Evolutionary conservation across 306 rosid species (phyloP), one percentile per base, ranked within the genome.

Genomic region (Castanea crenata): DNA sequence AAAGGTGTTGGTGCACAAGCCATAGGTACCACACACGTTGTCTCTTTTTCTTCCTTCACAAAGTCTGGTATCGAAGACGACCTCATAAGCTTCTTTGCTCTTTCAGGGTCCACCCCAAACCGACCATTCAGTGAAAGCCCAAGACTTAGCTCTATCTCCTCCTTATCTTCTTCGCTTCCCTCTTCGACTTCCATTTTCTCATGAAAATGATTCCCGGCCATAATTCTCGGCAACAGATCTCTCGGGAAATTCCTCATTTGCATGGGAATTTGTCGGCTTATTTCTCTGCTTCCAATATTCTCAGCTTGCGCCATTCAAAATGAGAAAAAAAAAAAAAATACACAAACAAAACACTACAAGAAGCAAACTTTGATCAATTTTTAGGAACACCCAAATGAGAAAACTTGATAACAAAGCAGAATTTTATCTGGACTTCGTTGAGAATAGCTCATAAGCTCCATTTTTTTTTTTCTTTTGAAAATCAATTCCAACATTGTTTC

Each of bases 111-210:
- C 6, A 86, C 81, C 69, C 98, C 98, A 5, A 93, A 91, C 61
- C 92, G 83, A 51, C 98, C 98, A 27, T 93, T 91, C 82, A 82
- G 56, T 5, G 98, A 93, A n/a, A 93, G 93, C 5, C 93, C 97
- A 0, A 93, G 89, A 67, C 88, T 89, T 14, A 91, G 83, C 85
- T 90, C 97, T 0, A 87, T 35, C 51, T 86, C 95, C 34, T 84
- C 86, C 31, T 32, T 71, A 12, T 65, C 86, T 29, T 57, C 74
- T 29, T 57, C 74, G 1, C 16, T 63, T 38, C 51, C 58, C 49
- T 71, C 78, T 51, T 85, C 86, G 6, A 79, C 54, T 49, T 49
- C 54, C 54, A 34, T 41, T 84, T 84, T 29, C 52, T 73, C 54
- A 3, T 85, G 80, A 8, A 80, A 73, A 78, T 71, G 72, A 29